These are phyloP conservation scores for Grosmannia huntii DNA, from an alignment of 2,329 filamentous ascomycete genomes.

Conservation along the genomic window DNA sequence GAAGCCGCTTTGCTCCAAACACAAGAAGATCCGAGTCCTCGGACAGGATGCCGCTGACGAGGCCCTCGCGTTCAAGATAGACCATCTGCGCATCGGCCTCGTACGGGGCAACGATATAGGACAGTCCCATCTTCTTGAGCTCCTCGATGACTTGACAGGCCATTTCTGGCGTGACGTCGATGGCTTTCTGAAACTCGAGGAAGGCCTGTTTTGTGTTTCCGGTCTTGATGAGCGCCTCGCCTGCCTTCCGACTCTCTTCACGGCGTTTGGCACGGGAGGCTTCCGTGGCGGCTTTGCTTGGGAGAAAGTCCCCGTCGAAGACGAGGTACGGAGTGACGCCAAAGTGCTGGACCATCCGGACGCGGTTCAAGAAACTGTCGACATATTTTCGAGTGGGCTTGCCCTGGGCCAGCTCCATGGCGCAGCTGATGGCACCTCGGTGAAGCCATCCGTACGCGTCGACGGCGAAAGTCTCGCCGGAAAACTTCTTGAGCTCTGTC, in stretches of 20 bases:
- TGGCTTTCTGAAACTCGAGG: constrained; percentile 81
- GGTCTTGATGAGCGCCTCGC: constrained; percentile 66
- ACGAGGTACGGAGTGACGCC: constrained; percentile 90
- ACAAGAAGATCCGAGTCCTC: constrained; percentile 95
- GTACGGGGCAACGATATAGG: constrained; percentile 91
- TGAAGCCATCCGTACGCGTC: constrained; percentile 99
- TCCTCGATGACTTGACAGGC: constrained; percentile 83
- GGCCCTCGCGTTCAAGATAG: constrained; percentile 76
- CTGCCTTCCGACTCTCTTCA: constrained; percentile 62
- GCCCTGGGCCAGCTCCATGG: constrained; percentile 76
- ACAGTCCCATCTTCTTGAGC: constrained; percentile 64
- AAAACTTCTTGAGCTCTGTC: constrained; percentile 73
- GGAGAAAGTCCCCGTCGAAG: constrained; percentile 90
- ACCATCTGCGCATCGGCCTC: constrained; percentile 96
- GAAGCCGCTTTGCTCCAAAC: constrained; percentile 78
- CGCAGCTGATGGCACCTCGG: constrained; percentile 79
- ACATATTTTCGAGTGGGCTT: constrained; percentile 85
- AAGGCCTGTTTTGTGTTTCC: constrained; percentile 73
- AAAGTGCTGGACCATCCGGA: constrained; percentile 88
- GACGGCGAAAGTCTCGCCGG: constrained; percentile 80
- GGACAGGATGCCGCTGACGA: constrained; percentile 79
- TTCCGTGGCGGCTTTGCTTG: constrained; percentile 86
- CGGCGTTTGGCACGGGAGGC: constrained; percentile 60
- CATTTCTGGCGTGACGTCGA: constrained; percentile 95
- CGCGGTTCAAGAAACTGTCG: constrained; percentile 78